Evolutionary conservation across 2,329 filamentous ascomycete genomes (phyloP), one percentile per base, ranked within the genome.

Genomic region (Alternaria novae-zelandiae): DNA sequence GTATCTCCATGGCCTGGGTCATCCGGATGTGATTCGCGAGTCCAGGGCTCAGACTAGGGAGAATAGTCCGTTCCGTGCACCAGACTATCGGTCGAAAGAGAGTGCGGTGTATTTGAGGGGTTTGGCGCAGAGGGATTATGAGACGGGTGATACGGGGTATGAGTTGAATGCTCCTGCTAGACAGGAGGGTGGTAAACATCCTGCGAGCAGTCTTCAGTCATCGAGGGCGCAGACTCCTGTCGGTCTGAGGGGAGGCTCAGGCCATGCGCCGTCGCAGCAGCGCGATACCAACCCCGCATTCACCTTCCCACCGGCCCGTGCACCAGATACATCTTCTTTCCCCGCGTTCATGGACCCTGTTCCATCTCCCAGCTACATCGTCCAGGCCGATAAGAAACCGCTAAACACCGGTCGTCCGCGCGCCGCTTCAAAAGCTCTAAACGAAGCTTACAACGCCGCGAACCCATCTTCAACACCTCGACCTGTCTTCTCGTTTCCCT

Each of bases 381-480:
- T 15, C 3, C 49, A 25, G 20, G 21, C 20, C 10, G 49, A 53
- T 9, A 53, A 53, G 49, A 53, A 36, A 1, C 28, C 20, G 0
- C 7, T 53, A 36, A 59, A 61, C n/a, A 61, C 55, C 8, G 61
- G 65, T 9, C 65, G 68, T n/a, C 66, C 64, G 2, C 69, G 68
- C 36, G 56, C 59, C 10, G 68, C 68, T 13, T 67, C 63, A 4
- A 44, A 65, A n/a, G 61, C 64, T 3, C 65, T 74, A 1, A 75
- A 74, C 46, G 61, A 69, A 28, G 67, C 68, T 0, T 68, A 70
- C 58, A 69, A 71, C 20, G 59, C 63, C 6, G 56, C 62, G 3
- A 61, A 67, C 13, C 61, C 43, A 8, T 20, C 58, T 13, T 41
- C 41, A 8, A 47, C 47, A n/a, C 54, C 23, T 8, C 17, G 25